phyloP scores from a whole-genome alignment of 768 basidiomycete species.

The Strobilomyces echinocephalus region DNA sequence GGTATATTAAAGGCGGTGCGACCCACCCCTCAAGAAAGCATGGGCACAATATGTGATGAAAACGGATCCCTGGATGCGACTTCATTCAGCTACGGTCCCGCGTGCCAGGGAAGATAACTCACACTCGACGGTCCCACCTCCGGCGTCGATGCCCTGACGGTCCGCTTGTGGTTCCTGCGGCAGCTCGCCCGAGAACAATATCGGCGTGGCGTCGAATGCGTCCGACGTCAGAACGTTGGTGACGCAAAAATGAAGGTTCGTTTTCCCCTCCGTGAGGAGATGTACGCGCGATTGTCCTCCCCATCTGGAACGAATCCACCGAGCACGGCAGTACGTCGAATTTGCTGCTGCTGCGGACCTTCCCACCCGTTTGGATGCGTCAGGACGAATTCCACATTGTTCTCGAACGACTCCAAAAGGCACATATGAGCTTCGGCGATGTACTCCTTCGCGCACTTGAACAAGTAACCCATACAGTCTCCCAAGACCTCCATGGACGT shows the following conservation, averaged over 20 bases:
- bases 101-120: constrained; percentile 1
- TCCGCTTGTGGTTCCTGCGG: constrained; percentile 11
- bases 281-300: constrained; percentile 35
- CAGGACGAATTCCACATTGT: constrained; percentile 45
- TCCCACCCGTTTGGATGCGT: constrained; percentile 65
- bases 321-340: constrained; percentile 45
- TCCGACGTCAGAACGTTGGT: constrained; percentile 39
- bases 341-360: constrained; percentile 48
- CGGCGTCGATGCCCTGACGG: constrained; percentile 37
- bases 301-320: constrained; percentile 47
- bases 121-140: constrained; percentile 34
- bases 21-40: constrained; percentile 30
- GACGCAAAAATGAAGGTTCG: constrained; percentile 49
- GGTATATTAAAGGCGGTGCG: neutral
- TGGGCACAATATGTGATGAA: constrained; percentile 32
- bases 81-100: neutral
- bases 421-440: constrained; percentile 40
- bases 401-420: constrained; percentile 41
- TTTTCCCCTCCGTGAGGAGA: constrained; percentile 61
- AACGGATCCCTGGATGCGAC: constrained; percentile 37
- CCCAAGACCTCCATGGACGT: no score
- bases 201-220: constrained; percentile 5
- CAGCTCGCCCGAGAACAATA: constrained; percentile 15
- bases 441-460: constrained; percentile 37
- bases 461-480: no score